phyloP scores from a whole-genome alignment of 495 filamentous ascomycete species.

The Penicillium bialowiezense region DNA sequence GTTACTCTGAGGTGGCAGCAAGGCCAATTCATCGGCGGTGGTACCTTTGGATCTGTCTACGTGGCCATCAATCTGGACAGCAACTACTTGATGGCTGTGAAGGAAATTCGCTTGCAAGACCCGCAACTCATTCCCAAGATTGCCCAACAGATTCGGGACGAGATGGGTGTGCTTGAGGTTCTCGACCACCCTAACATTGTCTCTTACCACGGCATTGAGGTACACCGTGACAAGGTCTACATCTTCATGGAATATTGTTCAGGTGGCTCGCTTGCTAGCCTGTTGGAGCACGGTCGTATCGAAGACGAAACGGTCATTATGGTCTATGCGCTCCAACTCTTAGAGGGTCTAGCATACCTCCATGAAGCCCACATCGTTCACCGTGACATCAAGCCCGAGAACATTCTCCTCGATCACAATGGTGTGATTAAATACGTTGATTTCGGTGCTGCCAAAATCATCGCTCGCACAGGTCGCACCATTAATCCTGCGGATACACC shows the following conservation, averaged over 20 bases:
- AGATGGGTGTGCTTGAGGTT: conserved; percentile 93
- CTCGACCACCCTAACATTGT: conserved; percentile 97
- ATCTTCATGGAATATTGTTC: conserved; percentile 99
- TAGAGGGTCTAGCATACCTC: conserved; percentile 93
- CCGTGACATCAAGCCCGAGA: conserved; percentile 98
- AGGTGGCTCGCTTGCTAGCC: conserved; percentile 83
- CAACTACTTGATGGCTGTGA: conserved; percentile 95
- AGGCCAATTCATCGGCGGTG: conserved; percentile 93
- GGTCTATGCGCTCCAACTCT: conserved; percentile 94
- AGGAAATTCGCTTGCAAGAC: conserved; percentile 96
- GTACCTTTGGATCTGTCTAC: conserved; percentile 96
- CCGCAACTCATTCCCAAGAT: conserved; percentile 93
- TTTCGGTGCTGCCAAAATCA: conserved; percentile 96
- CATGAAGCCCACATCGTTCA: conserved; percentile 89
- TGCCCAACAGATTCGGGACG: conserved; percentile 88
- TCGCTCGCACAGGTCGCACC: conserved; percentile 90
- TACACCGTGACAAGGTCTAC: conserved; percentile 96
- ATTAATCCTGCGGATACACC: conserved; percentile 60
- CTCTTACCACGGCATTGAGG: conserved; percentile 95
- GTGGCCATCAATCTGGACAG: conserved; percentile 95
- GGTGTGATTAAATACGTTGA: conserved; percentile 99
- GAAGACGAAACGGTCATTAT: conserved; percentile 98
- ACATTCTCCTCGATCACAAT: conserved; percentile 96
- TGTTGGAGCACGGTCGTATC: conserved; percentile 93
- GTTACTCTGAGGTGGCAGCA: conserved; percentile 96